Conservation (phyloP, 805 yeast genomes). For the Suhomyces emberorum region DNA sequence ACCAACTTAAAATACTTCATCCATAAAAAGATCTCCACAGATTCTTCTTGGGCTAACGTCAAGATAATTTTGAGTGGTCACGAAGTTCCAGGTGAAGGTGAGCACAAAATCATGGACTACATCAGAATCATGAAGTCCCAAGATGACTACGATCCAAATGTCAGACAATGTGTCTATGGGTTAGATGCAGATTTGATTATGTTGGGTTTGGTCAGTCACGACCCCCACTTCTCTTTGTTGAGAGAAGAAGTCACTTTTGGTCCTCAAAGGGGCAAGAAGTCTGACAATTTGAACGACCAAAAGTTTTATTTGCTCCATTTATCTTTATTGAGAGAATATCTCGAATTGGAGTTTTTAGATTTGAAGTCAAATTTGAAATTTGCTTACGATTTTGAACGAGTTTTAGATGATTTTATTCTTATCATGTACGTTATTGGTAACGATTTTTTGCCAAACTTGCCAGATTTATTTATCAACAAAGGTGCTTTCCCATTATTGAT, state of each 20-base stretch:
- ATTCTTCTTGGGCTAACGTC: slow-evolving; percentile 78
- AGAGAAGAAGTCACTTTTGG: slow-evolving; percentile 97
- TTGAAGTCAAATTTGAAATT: slow-evolving; percentile 62
- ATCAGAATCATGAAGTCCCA: slow-evolving; percentile 78
- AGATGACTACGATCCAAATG: slow-evolving; percentile 68
- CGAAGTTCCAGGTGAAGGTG: slow-evolving; percentile 98
- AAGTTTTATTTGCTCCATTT: slow-evolving; percentile 80
- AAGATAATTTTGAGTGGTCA: slow-evolving; percentile 84
- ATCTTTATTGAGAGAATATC: slow-evolving; percentile 84
- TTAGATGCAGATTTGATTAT: slow-evolving; percentile 94
- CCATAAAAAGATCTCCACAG: slow-evolving; percentile 82
- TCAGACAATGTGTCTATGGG: slow-evolving; percentile 92
- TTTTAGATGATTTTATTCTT: slow-evolving; percentile 88
- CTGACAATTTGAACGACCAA: slow-evolving; percentile 64
- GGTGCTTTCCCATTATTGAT: slow-evolving; percentile 95
- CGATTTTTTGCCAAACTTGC: slow-evolving; percentile 95
- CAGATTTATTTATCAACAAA: slow-evolving; percentile 87
- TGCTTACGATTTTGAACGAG: slow-evolving; percentile 78
- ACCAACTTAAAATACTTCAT: slow-evolving; percentile 80
- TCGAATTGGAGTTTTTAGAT: slow-evolving; percentile 79
- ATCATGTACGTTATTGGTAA: slow-evolving; percentile 95
- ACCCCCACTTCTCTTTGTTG: slow-evolving; percentile 89
- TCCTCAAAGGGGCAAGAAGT: slow-evolving; percentile 32
- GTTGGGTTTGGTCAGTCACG: slow-evolving; percentile 88
- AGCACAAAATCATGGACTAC: slow-evolving; percentile 93